Percentiles rank a stretch among this genome's conserved stretches.
Conservation (phyloP, 768 basidiomycete genomes). For the Lepiota subincarnata region DNA sequence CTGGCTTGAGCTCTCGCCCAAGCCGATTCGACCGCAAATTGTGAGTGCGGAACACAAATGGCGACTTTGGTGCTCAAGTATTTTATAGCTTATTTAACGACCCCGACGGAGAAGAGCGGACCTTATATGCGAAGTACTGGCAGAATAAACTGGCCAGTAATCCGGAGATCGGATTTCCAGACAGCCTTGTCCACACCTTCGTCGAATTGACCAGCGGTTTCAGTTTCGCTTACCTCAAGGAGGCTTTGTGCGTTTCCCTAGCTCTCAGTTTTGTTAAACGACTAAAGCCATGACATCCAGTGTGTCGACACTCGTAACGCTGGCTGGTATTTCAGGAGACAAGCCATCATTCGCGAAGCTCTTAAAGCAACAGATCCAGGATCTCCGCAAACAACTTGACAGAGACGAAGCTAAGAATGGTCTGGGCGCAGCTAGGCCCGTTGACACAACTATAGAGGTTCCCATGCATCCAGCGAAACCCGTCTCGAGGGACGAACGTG, state of each 20-base stretch:
- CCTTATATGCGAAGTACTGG: constrained; percentile 75
- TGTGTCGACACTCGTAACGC: constrained; percentile 66
- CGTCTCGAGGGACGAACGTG: constrained; percentile 5
- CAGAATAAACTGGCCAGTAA: constrained; percentile 68
- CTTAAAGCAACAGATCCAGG: constrained; percentile 56
- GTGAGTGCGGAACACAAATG: constrained; percentile 36
- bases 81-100: constrained; percentile 65
- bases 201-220: constrained; percentile 61
- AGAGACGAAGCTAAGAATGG: constrained; percentile 21
- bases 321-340: constrained; percentile 50
- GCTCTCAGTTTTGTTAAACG: background rate
- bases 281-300: constrained; percentile 31
- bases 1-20: constrained; percentile 70
- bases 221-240: constrained; percentile 87
- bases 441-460: constrained; percentile 31
- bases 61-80: background rate
- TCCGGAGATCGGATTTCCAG: constrained; percentile 61
- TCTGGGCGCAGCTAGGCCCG: background rate
- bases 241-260: constrained; percentile 70
- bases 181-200: constrained; percentile 54
- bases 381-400: constrained; percentile 64
- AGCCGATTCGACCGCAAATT: constrained; percentile 87
- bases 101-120: constrained; percentile 60
- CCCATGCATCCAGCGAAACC: background rate
- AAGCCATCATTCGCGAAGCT: constrained; percentile 46